Evolutionary conservation across 768 basidiomycete genomes (phyloP), one percentile per base, ranked within the genome.

Genomic region (Mycena vitilis): DNA sequence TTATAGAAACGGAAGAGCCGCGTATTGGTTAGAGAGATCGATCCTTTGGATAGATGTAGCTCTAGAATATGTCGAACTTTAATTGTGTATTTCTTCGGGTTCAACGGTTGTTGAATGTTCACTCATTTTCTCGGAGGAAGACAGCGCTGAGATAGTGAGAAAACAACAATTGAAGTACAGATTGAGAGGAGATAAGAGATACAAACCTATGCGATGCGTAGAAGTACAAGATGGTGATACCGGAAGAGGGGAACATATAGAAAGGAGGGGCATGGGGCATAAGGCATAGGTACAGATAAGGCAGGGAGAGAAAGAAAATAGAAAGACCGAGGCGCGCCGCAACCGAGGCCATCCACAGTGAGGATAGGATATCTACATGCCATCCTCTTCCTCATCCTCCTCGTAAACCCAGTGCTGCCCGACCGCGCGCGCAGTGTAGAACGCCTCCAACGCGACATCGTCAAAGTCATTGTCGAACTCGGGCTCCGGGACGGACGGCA

Each of bases 401-500:
- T 54, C 58, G 20, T 60, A 66, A 4, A 56, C 53, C 65, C 65
- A 66, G n/a, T 61, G 40, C 22, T 10, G 59, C 5, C 60, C 60
- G 18, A 60, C 30, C 10, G 58, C 59, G 23, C 65, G 65, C 40
- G 44, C 51, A 38, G 54, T 58, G 40, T 49, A 9, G 48, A 34
- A 67, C 34, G 66, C 66, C 60, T 67, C 66, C 36, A 56, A 6
- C 53, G 13, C 47, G 9, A 56, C 54, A 25, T 67, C 66, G 45
- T 67, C 66, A 5, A 62, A 15, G 4, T 56, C 44, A 3, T 6
- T 18, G 25, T 53, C 61, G 8, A 30, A 47, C 37, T 52, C 42
- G 20, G 49, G 38, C 15, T 65, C 65, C 6, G 65, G 18, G 51
- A 66, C 56, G 25, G 65, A 25, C 44, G 36, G 36, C 16, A 66